Conservation (phyloP, 2,329 filamentous ascomycete genomes). For the Lachnellula occidentalis region DNA sequence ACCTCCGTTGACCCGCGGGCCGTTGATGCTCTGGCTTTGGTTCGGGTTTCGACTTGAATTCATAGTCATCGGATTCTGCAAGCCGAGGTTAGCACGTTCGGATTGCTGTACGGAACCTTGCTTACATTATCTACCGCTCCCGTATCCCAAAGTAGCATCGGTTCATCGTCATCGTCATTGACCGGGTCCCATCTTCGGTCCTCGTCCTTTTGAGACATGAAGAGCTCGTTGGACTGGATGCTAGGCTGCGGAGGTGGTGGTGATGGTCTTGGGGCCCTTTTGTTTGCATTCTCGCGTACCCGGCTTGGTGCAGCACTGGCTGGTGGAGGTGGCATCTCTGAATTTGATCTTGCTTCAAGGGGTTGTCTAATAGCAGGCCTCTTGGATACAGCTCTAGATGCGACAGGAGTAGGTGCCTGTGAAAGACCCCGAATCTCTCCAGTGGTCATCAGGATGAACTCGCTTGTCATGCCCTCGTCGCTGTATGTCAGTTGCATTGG, state of each 20-base stretch:
- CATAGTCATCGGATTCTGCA: conserved; percentile 18
- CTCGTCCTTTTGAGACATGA: conserved; percentile 57
- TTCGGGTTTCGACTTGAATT: conserved; percentile 20
- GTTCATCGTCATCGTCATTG: conserved; percentile 57
- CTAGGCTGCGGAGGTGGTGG: conserved; percentile 51
- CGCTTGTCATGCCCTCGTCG: conserved; percentile 62
- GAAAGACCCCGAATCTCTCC: conserved; percentile 47
- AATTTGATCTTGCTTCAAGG: conserved; percentile 24
- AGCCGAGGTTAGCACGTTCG: neutral
- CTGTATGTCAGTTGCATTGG: conserved; percentile 70
- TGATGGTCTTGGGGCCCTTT: conserved; percentile 40
- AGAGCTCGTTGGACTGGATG: conserved; percentile 61
- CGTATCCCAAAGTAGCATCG: conserved; percentile 69
- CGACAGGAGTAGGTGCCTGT: conserved; percentile 22
- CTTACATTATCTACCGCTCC: conserved; percentile 54
- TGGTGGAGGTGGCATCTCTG: conserved; percentile 27
- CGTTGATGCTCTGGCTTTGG: conserved; percentile 13
- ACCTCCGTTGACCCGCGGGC: neutral
- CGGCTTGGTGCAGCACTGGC: conserved; percentile 17
- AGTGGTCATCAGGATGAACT: conserved; percentile 79
- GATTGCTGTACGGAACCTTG: conserved; percentile 4
- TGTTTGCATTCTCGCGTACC: conserved; percentile 17
- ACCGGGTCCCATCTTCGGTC: conserved; percentile 69
- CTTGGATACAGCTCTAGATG: conserved; percentile 23
- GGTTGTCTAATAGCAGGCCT: conserved; percentile 24